Evolutionary conservation across 805 yeast species (phyloP), one percentile per base, ranked within the genome.

Genomic region (Yarrowia bubula): DNA sequence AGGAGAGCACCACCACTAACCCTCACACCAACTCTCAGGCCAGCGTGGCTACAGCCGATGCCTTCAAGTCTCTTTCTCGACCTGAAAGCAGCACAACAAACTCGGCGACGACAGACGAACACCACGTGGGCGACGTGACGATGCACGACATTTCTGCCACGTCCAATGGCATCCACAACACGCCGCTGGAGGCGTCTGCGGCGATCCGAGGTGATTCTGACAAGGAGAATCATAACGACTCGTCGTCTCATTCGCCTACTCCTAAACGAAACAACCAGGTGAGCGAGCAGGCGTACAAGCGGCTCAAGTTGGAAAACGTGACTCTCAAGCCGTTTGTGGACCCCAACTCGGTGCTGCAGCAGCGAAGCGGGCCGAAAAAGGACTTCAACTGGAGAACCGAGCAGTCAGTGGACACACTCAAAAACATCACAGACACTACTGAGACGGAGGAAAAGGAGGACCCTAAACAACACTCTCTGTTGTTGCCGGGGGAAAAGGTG

Each of bases 231-330:
- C 51, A 18, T 4, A 58, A 39, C 17, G 51, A 35, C 33, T 18
- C 32, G 15, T 58, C 51, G 2, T 14, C 64, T 4, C 51, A 58
- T 10, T 43, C 51, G n/a, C 64, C 64, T 17, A 58, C 64, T 5
- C 64, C 64, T 10, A 58, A 58, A 35, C 17, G 64, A 58, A 58
- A 43, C 43, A 43, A 44, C 43, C 64, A 58, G 35, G 51, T 33
- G 18, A 33, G 32, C 42, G 51, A 32, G 13, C 64, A 58, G 46
- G 64, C 64, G 2, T 22, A 42, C 15, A 58, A 58, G 46, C 64
- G 64, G 4, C 33, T 58, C n/a, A 58, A 58, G 51, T 51, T 43
- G 9, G 64, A 58, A 14, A 55, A 41, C 47, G 61, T 55, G 31
- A 55, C 47, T 10, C 14, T 55, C 31, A 38, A 55, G 38, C 61